Evolutionary conservation across 805 yeast genomes (phyloP).

Genomic region (Lipomyces orientalis): DNA sequence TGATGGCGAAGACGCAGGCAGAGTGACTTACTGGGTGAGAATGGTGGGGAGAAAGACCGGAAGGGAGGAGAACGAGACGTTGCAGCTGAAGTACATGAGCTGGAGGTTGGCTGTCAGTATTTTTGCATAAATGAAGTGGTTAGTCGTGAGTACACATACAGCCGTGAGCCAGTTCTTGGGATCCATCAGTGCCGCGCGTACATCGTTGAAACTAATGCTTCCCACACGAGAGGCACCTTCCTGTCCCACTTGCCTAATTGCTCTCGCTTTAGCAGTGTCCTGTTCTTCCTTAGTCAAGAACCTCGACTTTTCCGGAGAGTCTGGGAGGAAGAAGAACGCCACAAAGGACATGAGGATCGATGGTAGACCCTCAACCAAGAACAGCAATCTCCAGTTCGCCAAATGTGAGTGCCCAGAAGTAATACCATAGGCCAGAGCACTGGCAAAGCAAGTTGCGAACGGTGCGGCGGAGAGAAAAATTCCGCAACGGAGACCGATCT

Average conservation of each 20-base stretch:
- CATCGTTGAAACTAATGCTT: not conserved
- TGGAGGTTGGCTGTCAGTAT: not conserved
- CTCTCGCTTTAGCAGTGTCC: conserved; percentile 2
- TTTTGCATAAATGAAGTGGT: not conserved
- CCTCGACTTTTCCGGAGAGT: conserved; percentile 59
- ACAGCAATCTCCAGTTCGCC: conserved; percentile 60
- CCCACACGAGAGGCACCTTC: not conserved
- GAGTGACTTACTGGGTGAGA: not conserved
- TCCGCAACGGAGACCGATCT: conserved; percentile 48
- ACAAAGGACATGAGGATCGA: conserved; percentile 46
- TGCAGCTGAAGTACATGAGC: conserved; percentile 10
- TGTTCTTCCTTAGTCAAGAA: conserved; percentile 1
- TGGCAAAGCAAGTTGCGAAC: conserved; percentile 50
- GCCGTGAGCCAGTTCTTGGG: conserved; percentile 9
- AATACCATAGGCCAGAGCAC: conserved; percentile 48
- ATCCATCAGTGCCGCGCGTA: not conserved
- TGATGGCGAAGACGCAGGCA: not conserved
- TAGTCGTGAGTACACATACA: not conserved
- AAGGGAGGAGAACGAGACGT: conserved; percentile 6
- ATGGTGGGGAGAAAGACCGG: conserved; percentile 7
- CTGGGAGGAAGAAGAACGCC: conserved; percentile 59
- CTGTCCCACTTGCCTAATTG: conserved; percentile 6
- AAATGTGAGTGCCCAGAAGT: conserved; percentile 48
- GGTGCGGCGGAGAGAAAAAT: conserved; percentile 49
- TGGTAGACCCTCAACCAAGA: conserved; percentile 56